These are phyloP conservation scores for Rhytidhysteron rufulum DNA, from an alignment of 2,329 filamentous ascomycete genomes.

Conservation along the genomic window DNA sequence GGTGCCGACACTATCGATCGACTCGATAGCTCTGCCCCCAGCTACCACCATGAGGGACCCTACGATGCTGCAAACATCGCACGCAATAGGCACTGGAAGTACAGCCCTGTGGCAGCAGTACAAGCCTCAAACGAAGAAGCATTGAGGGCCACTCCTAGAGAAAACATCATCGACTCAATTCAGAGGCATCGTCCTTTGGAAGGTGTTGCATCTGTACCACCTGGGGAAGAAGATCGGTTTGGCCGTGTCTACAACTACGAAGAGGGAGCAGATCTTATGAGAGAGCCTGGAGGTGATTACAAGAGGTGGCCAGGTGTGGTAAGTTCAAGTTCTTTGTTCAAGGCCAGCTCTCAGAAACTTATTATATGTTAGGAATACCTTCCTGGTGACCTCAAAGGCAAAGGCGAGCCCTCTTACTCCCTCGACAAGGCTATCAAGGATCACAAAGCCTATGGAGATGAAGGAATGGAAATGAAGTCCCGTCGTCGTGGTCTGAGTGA, in stretches of 20 bases:
- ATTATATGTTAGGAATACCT: conserved; percentile 53
- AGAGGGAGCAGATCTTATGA: conserved; percentile 84
- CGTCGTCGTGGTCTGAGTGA: conserved; percentile 34
- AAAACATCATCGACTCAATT: conserved; percentile 73
- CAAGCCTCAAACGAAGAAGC: conserved; percentile 70
- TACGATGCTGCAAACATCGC: conserved; percentile 78
- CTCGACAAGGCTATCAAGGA: conserved; percentile 65
- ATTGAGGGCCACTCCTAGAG: conserved; percentile 72
- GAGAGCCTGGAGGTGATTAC: conserved; percentile 76
- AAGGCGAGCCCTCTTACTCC: conserved; percentile 72
- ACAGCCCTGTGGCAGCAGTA: conserved; percentile 74
- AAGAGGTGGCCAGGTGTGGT: conserved; percentile 72
- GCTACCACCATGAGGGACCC: conserved; percentile 86
- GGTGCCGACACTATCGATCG: conserved; percentile 75
- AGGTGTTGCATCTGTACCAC: conserved; percentile 72
- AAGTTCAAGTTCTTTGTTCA: conserved; percentile 37
- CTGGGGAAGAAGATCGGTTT: conserved; percentile 63
- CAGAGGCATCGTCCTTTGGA: conserved; percentile 73
- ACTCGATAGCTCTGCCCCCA: conserved; percentile 64
- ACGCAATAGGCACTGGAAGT: conserved; percentile 62
- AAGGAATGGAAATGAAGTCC: conserved; percentile 44
- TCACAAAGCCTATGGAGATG: conserved; percentile 44
- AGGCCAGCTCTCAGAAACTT: conserved; percentile 5
- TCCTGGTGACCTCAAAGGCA: conserved; percentile 75
- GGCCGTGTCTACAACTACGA: conserved; percentile 73